These are phyloP conservation scores for Cornus kousa DNA, from an alignment of 148 eudicot species.

Conservation along the genomic window DNA sequence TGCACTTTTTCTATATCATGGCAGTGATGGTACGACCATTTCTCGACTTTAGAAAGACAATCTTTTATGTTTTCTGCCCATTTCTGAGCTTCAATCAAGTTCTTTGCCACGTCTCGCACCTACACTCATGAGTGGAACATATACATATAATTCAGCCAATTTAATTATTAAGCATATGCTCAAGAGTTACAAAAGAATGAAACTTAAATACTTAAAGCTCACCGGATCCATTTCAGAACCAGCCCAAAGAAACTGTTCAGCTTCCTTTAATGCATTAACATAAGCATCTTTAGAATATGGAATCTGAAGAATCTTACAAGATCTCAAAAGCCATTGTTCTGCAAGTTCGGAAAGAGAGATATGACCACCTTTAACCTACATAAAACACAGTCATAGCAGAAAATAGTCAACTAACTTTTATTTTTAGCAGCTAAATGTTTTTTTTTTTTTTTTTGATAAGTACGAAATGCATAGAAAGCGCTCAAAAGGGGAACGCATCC, in stretches of 20 bases:
- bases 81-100: constrained; percentile 64
- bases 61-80: constrained; percentile 76
- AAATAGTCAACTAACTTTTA: neutral
- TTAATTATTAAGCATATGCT: neutral
- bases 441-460: no score
- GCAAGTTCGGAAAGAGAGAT: constrained; percentile 65
- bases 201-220: constrained; percentile 23
- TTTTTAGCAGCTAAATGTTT: neutral
- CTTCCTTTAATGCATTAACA: constrained; percentile 67
- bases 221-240: constrained; percentile 94
- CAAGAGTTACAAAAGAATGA: neutral
- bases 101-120: constrained; percentile 81
- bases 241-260: constrained; percentile 97
- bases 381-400: constrained; percentile 4
- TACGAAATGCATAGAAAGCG: no score
- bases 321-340: constrained; percentile 74
- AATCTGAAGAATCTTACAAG: constrained; percentile 63
- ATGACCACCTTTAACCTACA: constrained; percentile 76
- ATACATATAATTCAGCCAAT: neutral
- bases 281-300: constrained; percentile 62
- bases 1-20: constrained; percentile 48
- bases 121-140: constrained; percentile 23
- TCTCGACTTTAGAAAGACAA: constrained; percentile 50
- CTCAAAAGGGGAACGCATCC: no score
- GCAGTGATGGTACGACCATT: constrained; percentile 37